Evolutionary conservation across 1,284 basidiomycete species (phyloP), one percentile per base, ranked within the genome.

Genomic region (Exobasidium rhododendri): DNA sequence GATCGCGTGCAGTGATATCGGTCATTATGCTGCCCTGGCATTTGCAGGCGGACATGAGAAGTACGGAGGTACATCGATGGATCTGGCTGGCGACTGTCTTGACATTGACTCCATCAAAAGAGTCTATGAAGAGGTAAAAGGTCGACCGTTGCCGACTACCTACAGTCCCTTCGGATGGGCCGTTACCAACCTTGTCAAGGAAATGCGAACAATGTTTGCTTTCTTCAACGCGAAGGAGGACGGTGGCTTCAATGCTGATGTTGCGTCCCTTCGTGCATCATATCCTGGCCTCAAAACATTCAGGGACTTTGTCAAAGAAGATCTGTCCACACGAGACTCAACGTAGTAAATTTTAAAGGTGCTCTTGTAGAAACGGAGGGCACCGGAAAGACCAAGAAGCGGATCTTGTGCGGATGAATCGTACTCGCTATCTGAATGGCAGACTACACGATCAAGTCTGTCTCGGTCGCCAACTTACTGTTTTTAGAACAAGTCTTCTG

Each of bases 221-320:
- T 55, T 55, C 52, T 55, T 55, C 28, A 55, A 55, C 26, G 22
- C 47, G 14, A 7, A 40, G 17, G n/a, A n/a, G n/a, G 44, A 45
- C 3, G 20, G 29, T 32, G 52, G 52, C 3, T 55, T 32, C 28
- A 44, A 14, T n/a, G 52, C 29, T 22, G 28, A 55, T 26, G 35
- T 55, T 55, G 26, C 32, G 17, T 2, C 20, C 14, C 17, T 55
- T 3, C 22, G 29, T n/a, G 13, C n/a, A 20, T 32, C 17, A 32
- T 29, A 55, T 44, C 52, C 52, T n/a, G 5, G 22, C 20, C 14
- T 55, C 20, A 55, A 40, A 26, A 26, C 13, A 17, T 55, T 55
- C 29, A 29, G 35, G 52, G 17, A 28, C 17, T 52, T 22, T 26
- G 17, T 52, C 13, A 52, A 32, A 52, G n/a, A 14, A 17, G 50